phyloP scores from a whole-genome alignment of 116 monocot genomes.

The Papilionanthe hybrid region DNA sequence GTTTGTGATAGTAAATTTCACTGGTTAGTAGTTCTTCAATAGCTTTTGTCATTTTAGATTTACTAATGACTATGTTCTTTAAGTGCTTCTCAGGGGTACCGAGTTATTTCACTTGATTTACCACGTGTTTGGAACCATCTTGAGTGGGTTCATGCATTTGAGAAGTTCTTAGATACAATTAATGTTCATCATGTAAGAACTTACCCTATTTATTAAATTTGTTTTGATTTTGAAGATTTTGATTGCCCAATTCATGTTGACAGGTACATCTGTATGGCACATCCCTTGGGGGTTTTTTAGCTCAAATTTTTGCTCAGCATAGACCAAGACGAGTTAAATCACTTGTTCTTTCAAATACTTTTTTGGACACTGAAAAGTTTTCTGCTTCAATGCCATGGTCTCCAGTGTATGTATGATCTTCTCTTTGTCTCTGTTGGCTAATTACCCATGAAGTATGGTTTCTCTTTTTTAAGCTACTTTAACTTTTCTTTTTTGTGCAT shows the following conservation, averaged over 20 bases:
- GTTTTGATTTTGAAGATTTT: neutral
- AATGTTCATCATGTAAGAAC: slow-evolving; percentile 84
- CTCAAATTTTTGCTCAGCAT: slow-evolving; percentile 86
- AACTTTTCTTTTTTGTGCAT: neutral
- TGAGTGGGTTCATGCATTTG: slow-evolving; percentile 96
- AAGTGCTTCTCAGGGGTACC: slow-evolving; percentile 69
- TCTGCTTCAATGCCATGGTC: slow-evolving; percentile 93
- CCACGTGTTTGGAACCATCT: slow-evolving; percentile 76
- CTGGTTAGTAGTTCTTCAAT: neutral
- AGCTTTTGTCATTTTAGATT: neutral
- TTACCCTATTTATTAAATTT: slow-evolving; percentile 9
- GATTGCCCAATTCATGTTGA: slow-evolving; percentile 11
- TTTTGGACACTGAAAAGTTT: slow-evolving; percentile 83
- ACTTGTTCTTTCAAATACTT: slow-evolving; percentile 90
- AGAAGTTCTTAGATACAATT: slow-evolving; percentile 92
- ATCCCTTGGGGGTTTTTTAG: slow-evolving; percentile 92
- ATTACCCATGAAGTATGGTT: neutral
- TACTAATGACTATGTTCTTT: slow-evolving; percentile 3
- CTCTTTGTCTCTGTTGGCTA: slow-evolving; percentile 6
- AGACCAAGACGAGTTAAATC: slow-evolving; percentile 96
- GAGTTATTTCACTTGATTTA: slow-evolving; percentile 90
- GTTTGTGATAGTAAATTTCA: neutral
- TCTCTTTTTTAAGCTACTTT: neutral
- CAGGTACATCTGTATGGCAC: slow-evolving; percentile 99
- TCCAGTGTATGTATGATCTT: slow-evolving; percentile 56